Evolutionary conservation across 495 filamentous ascomycete genomes (phyloP), one percentile per base, ranked within the genome.

Genomic region (Annulohypoxylon stygium): DNA sequence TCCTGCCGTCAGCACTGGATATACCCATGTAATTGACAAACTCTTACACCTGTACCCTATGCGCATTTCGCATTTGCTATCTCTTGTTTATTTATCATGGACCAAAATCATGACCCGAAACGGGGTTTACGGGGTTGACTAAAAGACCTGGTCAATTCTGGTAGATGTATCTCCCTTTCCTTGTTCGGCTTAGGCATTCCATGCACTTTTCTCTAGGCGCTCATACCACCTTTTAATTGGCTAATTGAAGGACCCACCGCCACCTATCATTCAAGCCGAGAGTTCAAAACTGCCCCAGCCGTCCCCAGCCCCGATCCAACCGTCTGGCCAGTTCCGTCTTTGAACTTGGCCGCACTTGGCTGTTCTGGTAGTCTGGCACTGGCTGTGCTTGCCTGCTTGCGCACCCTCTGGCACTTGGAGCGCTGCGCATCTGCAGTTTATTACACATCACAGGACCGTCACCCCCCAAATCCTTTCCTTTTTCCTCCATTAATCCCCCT

Each of bases 71-170:
- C 25, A 65, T 65, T 65, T 65, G 48, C 43, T 50, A 65, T 55
- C 39, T 55, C 30, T 33, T 33, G n/a, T 41, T 16, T 41, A 47
- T 20, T 47, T 47, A 47, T 37, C 53, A 57, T 51, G 61, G 65
- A 20, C 61, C 65, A 62, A 70, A 74, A 70, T 64, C 66, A 70
- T 63, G 58, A 60, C 39, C 59, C 63, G 72, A 75, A 59, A 74
- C 71, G 60, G 60, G 48, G 60, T 43, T 50, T 14, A 74, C 71
- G 60, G 60, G 48, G 61, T 43, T 50, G 20, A 62, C 61, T 58
- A 60, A 25, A 57, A 39, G 5, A 7, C 36, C 36, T 39, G 36
- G 36, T 9, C 14, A n/a, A 14, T 45, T 45, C 14, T 45, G 11
- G 41, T n/a, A 45, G 41, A 45, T 57, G 48, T 18, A 41, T 48